Evolutionary conservation across 75 land plant genomes (phyloP).

Genomic region (Pinus taeda): DNA sequence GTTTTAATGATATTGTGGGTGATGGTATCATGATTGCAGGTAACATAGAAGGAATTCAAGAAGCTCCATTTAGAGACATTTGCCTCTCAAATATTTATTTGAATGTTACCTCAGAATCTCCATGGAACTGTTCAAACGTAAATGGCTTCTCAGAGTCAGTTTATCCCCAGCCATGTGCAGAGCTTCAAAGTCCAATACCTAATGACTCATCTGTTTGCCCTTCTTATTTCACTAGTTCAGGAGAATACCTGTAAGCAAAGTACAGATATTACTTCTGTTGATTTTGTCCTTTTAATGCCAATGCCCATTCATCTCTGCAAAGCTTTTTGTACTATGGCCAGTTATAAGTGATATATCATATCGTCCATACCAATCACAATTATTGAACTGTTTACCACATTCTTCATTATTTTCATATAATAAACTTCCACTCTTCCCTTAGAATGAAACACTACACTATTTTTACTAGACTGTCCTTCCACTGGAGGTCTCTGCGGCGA

Average conservation of each 20-base stretch:
- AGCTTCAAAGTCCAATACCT: constrained; percentile 21
- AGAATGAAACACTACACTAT: neutral
- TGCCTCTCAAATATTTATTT: constrained; percentile 60
- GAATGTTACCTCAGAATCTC: constrained; percentile 21
- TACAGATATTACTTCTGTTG: neutral
- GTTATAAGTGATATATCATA: neutral
- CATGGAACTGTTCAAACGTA: constrained; percentile 81
- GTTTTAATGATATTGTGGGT: constrained; percentile 61
- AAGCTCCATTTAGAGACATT: constrained; percentile 40
- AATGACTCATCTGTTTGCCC: neutral
- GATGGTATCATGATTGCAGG: constrained; percentile 63
- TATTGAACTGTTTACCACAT: constrained; percentile 9
- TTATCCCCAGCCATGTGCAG: constrained; percentile 51
- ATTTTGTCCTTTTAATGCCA: constrained; percentile 3
- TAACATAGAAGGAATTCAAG: constrained; percentile 53
- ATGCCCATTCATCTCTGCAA: constrained; percentile 2
- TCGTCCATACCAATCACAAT: constrained; percentile 1
- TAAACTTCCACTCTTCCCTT: constrained; percentile 6
- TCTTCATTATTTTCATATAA: constrained; percentile 1
- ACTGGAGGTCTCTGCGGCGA: neutral
- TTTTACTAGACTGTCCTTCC: constrained; percentile 3
- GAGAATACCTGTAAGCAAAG: constrained; percentile 2
- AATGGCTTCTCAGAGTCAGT: constrained; percentile 59
- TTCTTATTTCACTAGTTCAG: constrained; percentile 5
- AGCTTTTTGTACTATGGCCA: constrained; percentile 4